Evolutionary conservation across 208 protist species (phyloP), one percentile per base, ranked within the genome.

Genomic region (Porcisia hertigi): DNA sequence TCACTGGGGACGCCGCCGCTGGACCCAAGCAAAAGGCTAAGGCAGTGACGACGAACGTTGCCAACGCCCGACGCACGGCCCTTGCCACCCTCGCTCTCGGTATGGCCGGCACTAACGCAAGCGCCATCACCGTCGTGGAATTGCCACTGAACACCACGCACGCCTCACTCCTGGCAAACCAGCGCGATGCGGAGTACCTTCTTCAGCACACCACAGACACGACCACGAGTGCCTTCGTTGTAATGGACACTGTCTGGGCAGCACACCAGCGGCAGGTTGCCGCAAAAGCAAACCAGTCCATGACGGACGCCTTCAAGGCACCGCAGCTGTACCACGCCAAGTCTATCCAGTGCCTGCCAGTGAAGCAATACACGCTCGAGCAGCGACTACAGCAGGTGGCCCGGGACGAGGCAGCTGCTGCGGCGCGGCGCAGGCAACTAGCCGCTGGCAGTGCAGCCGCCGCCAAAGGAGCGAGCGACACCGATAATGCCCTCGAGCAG

Each of bases 341-440:
- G 59, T 90, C 85, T 69, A 87, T 92, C n/a, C 86, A 88, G 77
- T 88, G 93, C 39, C 65, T 94, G n/a, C 89, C 92, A 69, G 82
- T 88, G 49, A 86, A 90, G 71, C 78, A 85, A 69, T 64, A 90
- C 20, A 94, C 92, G 20, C 85, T 94, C 18, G 89, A 94, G 77
- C 86, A 94, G 80, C 89, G 92, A 9, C 79, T 96, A 60, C 90
- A 87, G 49, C 76, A 86, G 65, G 62, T 94, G 39, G 73, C 73
- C 9, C 73, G 76, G 34, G 80, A 81, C 7, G 82, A 76, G 41
- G 76, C 73, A 8, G 65, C 75, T 43, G 77, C 78, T 12, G 58
- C 79, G 0, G 62, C 69, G 20, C 41, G n/a, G 34, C 76, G 63
- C 55, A 65, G 53, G 18, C 69, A 71, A 54, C 71, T 57, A 86